A percentile compares a stretch with the other conserved stretches of the same genome.
phyloP scores from a whole-genome alignment of 345 rosid species.

The Acer campestre region DNA sequence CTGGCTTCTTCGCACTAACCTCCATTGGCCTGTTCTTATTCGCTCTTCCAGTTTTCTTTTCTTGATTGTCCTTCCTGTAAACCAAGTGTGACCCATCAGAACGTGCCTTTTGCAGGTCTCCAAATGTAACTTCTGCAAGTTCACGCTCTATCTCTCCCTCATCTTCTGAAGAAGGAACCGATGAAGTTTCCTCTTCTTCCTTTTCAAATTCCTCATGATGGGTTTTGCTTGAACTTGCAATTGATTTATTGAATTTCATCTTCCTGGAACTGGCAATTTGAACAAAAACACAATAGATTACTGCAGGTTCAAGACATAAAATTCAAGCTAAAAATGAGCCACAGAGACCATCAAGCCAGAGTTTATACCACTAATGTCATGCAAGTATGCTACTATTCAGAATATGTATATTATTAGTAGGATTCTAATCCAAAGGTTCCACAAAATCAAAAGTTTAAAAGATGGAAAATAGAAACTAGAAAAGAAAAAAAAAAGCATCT shows the following conservation, averaged over 20 bases:
- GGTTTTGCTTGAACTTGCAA: conserved; percentile 29
- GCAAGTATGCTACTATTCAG: too few relatives aligned
- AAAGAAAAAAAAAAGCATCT: too few relatives aligned
- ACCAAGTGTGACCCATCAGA: conserved; percentile 69
- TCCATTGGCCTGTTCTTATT: conserved; percentile 63
- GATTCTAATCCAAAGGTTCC: too few relatives aligned
- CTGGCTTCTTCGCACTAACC: conserved; percentile 74
- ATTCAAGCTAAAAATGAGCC: too few relatives aligned
- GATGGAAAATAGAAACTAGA: too few relatives aligned
- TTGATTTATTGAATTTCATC: conserved; percentile 27
- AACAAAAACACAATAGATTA: not conserved
- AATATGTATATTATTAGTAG: too few relatives aligned
- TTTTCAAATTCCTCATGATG: conserved; percentile 39
- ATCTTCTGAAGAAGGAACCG: conserved; percentile 39
- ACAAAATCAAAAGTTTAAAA: too few relatives aligned
- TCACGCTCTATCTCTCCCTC: conserved; percentile 69
- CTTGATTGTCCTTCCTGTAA: conserved; percentile 33
- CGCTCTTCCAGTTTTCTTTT: conserved; percentile 25
- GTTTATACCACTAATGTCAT: not conserved
- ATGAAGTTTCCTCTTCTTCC: conserved; percentile 14
- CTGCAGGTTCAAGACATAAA: not conserved
- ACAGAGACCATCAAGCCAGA: too few relatives aligned
- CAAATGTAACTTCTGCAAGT: conserved; percentile 73
- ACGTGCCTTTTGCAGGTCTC: conserved; percentile 68
- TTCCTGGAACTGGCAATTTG: conserved; percentile 7